Evolutionary conservation across 2,329 filamentous ascomycete genomes (phyloP).

Genomic region (Fusarium sp.): DNA sequence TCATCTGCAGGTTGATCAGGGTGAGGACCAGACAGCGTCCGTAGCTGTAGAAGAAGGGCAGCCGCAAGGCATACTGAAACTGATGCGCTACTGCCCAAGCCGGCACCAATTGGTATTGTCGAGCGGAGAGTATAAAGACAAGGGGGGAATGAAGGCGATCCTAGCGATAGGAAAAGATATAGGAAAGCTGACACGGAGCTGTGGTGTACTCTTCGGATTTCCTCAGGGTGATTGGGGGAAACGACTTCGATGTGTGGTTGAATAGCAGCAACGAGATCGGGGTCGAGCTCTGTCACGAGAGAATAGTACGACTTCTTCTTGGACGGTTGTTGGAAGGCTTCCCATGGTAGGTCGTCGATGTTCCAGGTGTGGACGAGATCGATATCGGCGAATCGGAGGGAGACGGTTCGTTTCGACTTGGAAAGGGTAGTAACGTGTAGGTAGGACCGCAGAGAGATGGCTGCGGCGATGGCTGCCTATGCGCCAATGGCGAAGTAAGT

Average conservation of each 20-base stretch:
- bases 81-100: conserved; percentile 92
- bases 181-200: conserved; percentile 87
- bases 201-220: conserved; percentile 85
- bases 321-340: conserved; percentile 78
- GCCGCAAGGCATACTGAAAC: conserved; percentile 90
- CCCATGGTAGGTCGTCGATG: conserved; percentile 92
- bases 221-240: conserved; percentile 73
- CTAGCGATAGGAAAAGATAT: conserved; percentile 91
- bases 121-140: conserved; percentile 92
- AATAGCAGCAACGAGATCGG: conserved; percentile 82
- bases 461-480: conserved; percentile 90
- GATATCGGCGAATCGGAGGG: conserved; percentile 91
- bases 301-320: conserved; percentile 98
- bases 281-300: conserved; percentile 84
- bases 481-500: conserved; percentile 36
- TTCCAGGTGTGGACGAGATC: conserved; percentile 92
- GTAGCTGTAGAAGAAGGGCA: conserved; percentile 87
- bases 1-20: conserved; percentile 90
- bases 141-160: conserved; percentile 80
- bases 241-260: conserved; percentile 81
- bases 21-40: conserved; percentile 89
- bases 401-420: conserved; percentile 89
- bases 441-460: conserved; percentile 95
- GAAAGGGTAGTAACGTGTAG: conserved; percentile 94
- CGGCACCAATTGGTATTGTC: conserved; percentile 92